Evolutionary conservation across 306 rosid genomes (phyloP).

Genomic region (Alnus rubra): DNA sequence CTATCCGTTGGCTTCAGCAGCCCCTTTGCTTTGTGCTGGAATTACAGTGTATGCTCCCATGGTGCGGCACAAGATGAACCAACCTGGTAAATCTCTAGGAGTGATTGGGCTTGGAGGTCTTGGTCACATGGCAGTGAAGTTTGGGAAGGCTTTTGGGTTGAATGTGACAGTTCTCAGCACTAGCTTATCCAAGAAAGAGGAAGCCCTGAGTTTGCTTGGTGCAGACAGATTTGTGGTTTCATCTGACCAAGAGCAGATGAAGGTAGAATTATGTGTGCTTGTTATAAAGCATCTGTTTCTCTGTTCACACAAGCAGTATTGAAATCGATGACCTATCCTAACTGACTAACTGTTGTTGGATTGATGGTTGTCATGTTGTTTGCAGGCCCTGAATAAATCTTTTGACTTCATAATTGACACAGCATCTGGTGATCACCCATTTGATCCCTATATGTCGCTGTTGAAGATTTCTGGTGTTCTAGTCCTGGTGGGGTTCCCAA

Average conservation of each 20-base stretch:
- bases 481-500: constrained; percentile 74
- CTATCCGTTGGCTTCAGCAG: constrained; percentile 84
- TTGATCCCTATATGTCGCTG: constrained; percentile 77
- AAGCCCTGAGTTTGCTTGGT: constrained; percentile 69
- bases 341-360: constrained; percentile 9
- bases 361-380: constrained; percentile 15
- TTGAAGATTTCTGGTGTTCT: constrained; percentile 64
- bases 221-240: constrained; percentile 79
- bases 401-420: constrained; percentile 76
- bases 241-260: constrained; percentile 70
- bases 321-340: constrained; percentile 7
- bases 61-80: constrained; percentile 83
- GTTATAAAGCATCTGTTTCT: constrained; percentile 12
- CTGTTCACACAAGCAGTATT: not conserved
- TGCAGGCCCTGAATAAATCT: constrained; percentile 64
- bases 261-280: constrained; percentile 37
- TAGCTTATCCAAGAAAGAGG: constrained; percentile 78
- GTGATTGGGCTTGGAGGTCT: constrained; percentile 96
- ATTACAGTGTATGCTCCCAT: constrained; percentile 84
- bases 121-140: constrained; percentile 90
- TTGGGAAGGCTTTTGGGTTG: constrained; percentile 81
- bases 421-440: constrained; percentile 85
- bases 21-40: constrained; percentile 96
- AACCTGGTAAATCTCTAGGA: constrained; percentile 86
- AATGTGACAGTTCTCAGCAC: constrained; percentile 77